A percentile compares a stretch with the other conserved stretches of the same genome.
Evolutionary conservation across 768 basidiomycete species (phyloP).

Genomic region (Xerocomellus dryophilus): DNA sequence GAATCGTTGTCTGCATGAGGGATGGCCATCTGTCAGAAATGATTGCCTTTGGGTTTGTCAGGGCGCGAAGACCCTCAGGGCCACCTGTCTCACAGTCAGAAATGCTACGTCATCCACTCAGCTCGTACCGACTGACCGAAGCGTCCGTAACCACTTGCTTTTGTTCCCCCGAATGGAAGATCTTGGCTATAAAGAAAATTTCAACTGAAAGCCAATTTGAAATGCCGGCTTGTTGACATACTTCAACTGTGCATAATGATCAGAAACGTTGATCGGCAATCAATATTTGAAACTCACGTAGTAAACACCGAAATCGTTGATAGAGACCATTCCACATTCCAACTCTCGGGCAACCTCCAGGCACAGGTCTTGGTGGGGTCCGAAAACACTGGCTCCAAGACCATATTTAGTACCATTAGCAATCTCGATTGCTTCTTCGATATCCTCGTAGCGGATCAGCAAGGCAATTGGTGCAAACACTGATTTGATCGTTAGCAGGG

Average conservation of each 20-base stretch:
- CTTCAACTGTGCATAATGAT: slow-evolving; percentile 53
- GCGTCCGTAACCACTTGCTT: slow-evolving; percentile 88
- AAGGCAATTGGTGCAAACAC: slow-evolving; percentile 93
- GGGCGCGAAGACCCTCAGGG: slow-evolving; percentile 83
- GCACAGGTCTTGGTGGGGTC: slow-evolving; percentile 76
- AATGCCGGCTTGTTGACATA: slow-evolving; percentile 34
- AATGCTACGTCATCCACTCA: slow-evolving; percentile 3
- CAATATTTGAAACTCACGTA: slow-evolving; percentile 51
- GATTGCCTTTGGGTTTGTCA: slow-evolving; percentile 88
- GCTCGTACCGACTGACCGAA: slow-evolving; percentile 56
- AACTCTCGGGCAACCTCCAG: slow-evolving; percentile 75
- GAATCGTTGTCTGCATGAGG: slow-evolving; percentile 80
- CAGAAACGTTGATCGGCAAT: slow-evolving; percentile 13
- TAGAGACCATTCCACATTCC: slow-evolving; percentile 94
- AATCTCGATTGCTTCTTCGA: slow-evolving; percentile 83
- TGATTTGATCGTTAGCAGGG: slow-evolving; percentile 31
- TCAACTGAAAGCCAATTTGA: background rate
- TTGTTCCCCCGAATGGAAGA: slow-evolving; percentile 92
- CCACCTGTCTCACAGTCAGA: slow-evolving; percentile 54
- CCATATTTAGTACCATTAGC: slow-evolving; percentile 89
- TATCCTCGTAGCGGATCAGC: slow-evolving; percentile 76
- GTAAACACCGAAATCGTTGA: slow-evolving; percentile 92
- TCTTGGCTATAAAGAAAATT: slow-evolving; percentile 58
- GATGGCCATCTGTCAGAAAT: slow-evolving; percentile 84
- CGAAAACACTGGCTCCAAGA: slow-evolving; percentile 93